Base-by-base conservation (phyloP, 2,329 filamentous ascomycete genomes). In the Talaromyces amestolkiae region DNA sequence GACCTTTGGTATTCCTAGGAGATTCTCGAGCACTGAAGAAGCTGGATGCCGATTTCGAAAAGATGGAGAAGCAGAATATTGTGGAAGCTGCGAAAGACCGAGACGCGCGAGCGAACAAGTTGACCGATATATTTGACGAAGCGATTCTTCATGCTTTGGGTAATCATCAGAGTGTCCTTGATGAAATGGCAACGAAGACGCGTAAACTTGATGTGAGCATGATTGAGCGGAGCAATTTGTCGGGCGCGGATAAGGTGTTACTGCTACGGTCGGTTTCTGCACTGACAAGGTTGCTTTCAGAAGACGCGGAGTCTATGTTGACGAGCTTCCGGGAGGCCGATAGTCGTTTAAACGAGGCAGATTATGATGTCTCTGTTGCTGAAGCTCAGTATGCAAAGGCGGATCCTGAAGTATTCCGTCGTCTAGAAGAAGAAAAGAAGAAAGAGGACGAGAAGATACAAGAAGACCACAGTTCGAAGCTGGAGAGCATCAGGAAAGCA, bases 311-410 rank as follows among this genome's bases (percentile, higher is more conserved):
- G 67, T 76, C 77, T 9, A 80, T 83, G 33, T 73, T 83, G 17
- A 77, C 74, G 49, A 78, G 75, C 24, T 84, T 85, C 58, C 81
- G 81, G 51, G 72, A 76, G 17, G 79, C 83, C 3, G 84, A 86
- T 67, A 77, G 80, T 58, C 72, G 77, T 6, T 77, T 85, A 64
- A 86, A 85, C 66, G 77, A 82, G 27, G 80, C 82, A 1, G 83
- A 85, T 65, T 82, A 84, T 61, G 80, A 81, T 54, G 80, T 85
- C 22, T 82, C 83, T n/a, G 81, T 86, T 59, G 82, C 83, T 41
- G 80, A 84, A 69, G 84, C 83, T 2, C 79, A 76, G 61, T 79
- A 80, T 41, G 77, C 82, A 19, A 78, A 80, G 58, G 77, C 79
- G 0, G 77, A 80, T 22, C 65, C 75, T 3, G 76, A 78, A 3